Conservation (phyloP, 495 filamentous ascomycete species). For the Baudoinia panamericana region DNA sequence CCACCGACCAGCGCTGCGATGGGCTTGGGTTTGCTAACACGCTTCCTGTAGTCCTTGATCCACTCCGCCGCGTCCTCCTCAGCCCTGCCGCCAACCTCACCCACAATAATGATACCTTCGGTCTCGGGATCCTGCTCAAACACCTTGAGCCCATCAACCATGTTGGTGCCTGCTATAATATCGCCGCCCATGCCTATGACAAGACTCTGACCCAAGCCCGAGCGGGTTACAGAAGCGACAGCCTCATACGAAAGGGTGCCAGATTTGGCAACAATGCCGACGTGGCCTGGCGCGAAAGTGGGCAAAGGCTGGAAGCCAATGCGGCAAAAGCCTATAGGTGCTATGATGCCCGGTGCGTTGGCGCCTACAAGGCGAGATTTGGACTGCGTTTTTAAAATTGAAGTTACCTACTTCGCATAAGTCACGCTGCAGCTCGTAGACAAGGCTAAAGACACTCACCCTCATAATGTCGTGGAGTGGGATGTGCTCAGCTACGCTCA, state of each 20-base stretch:
- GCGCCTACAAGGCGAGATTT: constrained; percentile 71
- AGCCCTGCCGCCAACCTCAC: constrained; percentile 72
- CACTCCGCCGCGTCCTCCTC: constrained; percentile 75
- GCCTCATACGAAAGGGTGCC: constrained; percentile 83
- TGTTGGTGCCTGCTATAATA: constrained; percentile 66
- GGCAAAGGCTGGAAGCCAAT: constrained; percentile 80
- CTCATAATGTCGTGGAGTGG: constrained; percentile 74
- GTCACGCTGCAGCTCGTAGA: not conserved
- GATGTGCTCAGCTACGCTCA: constrained; percentile 85
- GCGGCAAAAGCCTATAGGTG: constrained; percentile 63
- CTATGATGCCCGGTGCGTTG: constrained; percentile 82
- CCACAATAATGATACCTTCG: constrained; percentile 68
- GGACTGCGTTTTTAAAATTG: constrained; percentile 67
- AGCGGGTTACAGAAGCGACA: constrained; percentile 67
- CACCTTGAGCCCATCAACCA: constrained; percentile 61
- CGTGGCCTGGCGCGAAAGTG: constrained; percentile 56
- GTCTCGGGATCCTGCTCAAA: constrained; percentile 66
- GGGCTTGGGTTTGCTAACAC: constrained; percentile 56
- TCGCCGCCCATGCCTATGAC: constrained; percentile 86
- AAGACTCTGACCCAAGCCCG: constrained; percentile 72
- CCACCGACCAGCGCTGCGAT: constrained; percentile 72
- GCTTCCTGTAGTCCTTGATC: constrained; percentile 54
- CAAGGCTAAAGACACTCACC: no score
- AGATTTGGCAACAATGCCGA: constrained; percentile 79
- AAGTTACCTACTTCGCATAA: constrained; percentile 44